These are phyloP conservation scores for Umbellularia californica DNA, from an alignment of 164 flowering plant genomes.

Conservation along the genomic window DNA sequence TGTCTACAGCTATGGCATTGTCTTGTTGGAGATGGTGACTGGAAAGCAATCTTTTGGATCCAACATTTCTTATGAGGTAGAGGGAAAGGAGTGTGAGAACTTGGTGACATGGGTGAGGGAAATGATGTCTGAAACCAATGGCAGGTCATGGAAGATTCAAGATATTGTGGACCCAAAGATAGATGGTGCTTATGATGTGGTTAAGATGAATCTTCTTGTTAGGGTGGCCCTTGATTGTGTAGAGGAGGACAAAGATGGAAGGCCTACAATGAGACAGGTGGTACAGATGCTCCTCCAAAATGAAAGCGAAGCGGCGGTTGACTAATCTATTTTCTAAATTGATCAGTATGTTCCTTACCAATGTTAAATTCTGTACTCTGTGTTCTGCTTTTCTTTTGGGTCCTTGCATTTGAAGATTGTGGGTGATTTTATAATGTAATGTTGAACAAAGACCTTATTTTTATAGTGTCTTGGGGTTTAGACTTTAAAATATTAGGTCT, in stretches of 20 bases:
- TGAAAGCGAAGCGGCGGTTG: background rate
- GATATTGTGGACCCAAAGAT: background rate
- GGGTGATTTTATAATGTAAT: no score
- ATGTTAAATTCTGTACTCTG: no score
- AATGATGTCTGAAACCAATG: background rate
- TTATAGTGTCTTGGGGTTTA: no score
- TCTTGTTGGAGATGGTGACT: no score
- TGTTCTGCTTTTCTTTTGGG: no score
- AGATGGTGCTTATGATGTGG: background rate
- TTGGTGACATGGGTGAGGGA: background rate
- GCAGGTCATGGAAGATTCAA: background rate
- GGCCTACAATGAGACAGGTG: background rate
- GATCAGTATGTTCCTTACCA: no score
- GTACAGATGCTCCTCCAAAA: background rate
- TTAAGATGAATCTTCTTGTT: conserved; percentile 2
- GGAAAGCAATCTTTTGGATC: conserved; percentile 6
- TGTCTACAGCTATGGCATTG: no score
- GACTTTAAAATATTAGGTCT: no score
- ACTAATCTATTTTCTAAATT: no score
- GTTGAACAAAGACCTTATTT: no score
- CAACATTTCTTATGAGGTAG: background rate
- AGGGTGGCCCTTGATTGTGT: conserved; percentile 5
- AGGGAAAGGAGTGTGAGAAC: background rate
- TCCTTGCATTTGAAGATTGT: no score
- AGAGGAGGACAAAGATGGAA: background rate